Evolutionary conservation across 2,329 filamentous ascomycete genomes (phyloP), one percentile per base, ranked within the genome.

Genomic region (Arthroderma sp.): DNA sequence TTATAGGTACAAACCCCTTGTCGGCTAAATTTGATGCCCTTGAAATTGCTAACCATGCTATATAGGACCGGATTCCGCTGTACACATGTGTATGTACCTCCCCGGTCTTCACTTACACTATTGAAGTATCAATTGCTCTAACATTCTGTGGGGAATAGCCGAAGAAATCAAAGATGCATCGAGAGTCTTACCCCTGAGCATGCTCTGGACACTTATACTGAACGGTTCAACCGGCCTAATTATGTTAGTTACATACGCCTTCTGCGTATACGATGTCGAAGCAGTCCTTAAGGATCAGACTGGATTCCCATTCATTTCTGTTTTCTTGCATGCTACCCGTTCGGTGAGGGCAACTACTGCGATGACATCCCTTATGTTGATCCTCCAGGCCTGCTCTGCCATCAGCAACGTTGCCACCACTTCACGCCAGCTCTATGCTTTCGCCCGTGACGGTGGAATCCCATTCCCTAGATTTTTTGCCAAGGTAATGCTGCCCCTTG

Each of bases 241-340:
- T 21, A 70, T 73, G 64, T 60, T 71, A 39, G 63, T 72, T 49
- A 68, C 68, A 0, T 54, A 69, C 38, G 62, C 68, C 13, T 71
- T 72, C 60, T 69, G 66, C 43, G 59, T 71, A 17, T 67, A 70
- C 15, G 65, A 71, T 44, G 57, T 73, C 9, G 60, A 67, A 11
- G 63, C 63, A 13, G 67, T 66, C 28, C 61, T 73, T 39, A 38
- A 58, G n/a, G 63, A 66, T 5, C 58, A 64, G 19, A 72, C 70
- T 5, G 69, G 68, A 6, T 71, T 70, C 56, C 69, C 70, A 0
- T 73, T 70, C 51, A 70, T 74, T 53, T 62, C 67, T 21, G 64
- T 69, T 23, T 80, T 83, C 61, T 69, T 69, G 57, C 63, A 76
- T 58, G 74, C 73, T 41, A 77, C 76, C 1, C 61, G 66, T n/a